Conservation (phyloP, 2,329 filamentous ascomycete genomes). For the Penicillium concentricum region DNA sequence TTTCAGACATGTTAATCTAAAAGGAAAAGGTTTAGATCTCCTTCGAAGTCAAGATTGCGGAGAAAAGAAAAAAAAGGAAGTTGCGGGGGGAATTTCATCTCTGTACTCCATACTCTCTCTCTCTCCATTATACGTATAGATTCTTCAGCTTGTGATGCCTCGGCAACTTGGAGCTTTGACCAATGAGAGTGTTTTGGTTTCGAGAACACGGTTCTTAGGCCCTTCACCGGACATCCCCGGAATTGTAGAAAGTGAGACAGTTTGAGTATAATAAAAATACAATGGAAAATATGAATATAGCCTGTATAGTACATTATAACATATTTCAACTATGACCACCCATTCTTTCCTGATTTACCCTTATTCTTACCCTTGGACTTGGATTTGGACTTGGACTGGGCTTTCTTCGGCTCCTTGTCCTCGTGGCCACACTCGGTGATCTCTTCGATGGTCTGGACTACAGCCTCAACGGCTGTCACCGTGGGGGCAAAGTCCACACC, state of each 20-base stretch:
- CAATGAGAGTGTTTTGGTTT: too few species aligned
- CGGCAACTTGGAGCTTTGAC: too few species aligned
- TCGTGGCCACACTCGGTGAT: conserved; percentile 20
- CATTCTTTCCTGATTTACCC: conserved; percentile 5
- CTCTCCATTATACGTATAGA: too few species aligned
- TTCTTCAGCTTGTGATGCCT: background rate
- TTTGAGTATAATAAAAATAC: too few species aligned
- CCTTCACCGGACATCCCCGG: too few species aligned
- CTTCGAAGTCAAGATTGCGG: background rate
- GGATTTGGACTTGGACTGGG: conserved; percentile 1
- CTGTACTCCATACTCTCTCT: background rate
- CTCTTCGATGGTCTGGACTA: conserved; percentile 23
- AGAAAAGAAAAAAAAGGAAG: background rate
- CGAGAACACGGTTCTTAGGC: too few species aligned
- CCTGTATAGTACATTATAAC: background rate
- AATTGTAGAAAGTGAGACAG: too few species aligned
- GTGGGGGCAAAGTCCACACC: conserved; percentile 63
- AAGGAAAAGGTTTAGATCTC: background rate
- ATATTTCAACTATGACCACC: conserved; percentile 2
- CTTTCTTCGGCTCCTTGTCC: conserved; percentile 4
- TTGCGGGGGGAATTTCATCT: background rate
- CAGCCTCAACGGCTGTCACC: conserved; percentile 13
- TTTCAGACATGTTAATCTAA: conserved; percentile 2
- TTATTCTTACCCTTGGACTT: conserved; percentile 10
- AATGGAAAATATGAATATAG: background rate